Conservation (phyloP, 441 rosid species). For the Adansonia grandidieri region DNA sequence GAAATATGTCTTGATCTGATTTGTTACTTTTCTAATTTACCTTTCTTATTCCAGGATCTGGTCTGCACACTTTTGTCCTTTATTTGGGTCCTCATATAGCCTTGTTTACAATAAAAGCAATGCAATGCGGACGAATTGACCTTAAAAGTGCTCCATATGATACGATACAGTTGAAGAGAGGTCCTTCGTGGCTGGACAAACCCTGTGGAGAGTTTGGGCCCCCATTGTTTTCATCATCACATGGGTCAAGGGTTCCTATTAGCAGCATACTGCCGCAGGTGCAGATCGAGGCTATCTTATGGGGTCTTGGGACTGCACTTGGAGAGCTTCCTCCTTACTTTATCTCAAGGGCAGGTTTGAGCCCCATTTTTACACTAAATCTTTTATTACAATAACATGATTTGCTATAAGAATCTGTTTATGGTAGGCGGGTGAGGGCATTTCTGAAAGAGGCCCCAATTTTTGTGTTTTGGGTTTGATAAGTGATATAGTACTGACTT, state of each 20-base stretch:
- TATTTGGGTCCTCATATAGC: conserved; percentile 99
- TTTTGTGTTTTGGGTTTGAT: neutral
- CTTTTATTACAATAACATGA: neutral
- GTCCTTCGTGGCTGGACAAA: conserved; percentile 93
- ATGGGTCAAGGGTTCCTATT: conserved; percentile 79
- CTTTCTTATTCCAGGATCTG: conserved; percentile 70
- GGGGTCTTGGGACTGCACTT: conserved; percentile 82
- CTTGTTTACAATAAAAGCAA: conserved; percentile 84
- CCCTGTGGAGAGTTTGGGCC: conserved; percentile 86
- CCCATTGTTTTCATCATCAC: conserved; percentile 58
- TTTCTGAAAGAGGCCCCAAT: neutral
- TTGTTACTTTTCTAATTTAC: neutral
- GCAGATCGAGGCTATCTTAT: conserved; percentile 81
- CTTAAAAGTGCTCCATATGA: conserved; percentile 87
- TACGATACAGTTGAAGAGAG: conserved; percentile 85
- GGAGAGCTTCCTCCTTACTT: conserved; percentile 77
- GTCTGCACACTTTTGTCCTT: conserved; percentile 97
- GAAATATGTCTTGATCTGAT: conserved; percentile 15
- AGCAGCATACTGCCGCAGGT: conserved; percentile 83
- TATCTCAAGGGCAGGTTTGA: conserved; percentile 88
- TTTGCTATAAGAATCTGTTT: conserved; percentile 10
- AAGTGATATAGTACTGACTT: neutral
- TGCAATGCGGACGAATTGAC: conserved; percentile 95
- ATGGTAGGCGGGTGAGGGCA: neutral
- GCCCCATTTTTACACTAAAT: neutral